These are phyloP conservation scores for Arachis stenosperma DNA, from an alignment of 306 rosid genomes.

Conservation along the genomic window DNA sequence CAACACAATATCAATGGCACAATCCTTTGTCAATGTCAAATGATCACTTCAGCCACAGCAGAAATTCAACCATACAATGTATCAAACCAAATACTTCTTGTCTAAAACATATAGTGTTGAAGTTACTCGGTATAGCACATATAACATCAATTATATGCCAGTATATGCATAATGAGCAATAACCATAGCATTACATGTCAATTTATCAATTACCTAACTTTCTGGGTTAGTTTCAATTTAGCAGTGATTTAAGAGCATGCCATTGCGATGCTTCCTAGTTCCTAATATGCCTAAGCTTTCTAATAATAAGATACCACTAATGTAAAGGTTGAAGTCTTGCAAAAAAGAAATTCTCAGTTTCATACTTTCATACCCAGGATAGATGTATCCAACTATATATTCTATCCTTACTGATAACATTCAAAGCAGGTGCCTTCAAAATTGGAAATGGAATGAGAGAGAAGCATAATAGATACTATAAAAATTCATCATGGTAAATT, in stretches of 20 bases:
- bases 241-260: constrained; percentile 17
- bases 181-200: constrained; percentile 17
- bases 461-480: too few species aligned
- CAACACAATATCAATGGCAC: constrained; percentile 41
- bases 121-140: background rate
- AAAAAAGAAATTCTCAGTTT: too few species aligned
- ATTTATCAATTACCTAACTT: constrained; percentile 15
- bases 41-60: constrained; percentile 26
- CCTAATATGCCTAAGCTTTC: constrained; percentile 9
- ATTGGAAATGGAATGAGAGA: too few species aligned
- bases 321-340: too few species aligned
- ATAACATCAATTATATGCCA: constrained; percentile 2
- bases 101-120: constrained; percentile 7
- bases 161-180: background rate
- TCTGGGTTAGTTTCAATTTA: constrained; percentile 16
- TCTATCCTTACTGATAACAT: too few species aligned
- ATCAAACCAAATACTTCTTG: constrained; percentile 18
- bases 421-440: too few species aligned
- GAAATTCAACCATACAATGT: constrained; percentile 24
- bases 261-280: constrained; percentile 3
- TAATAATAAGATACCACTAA: background rate
- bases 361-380: too few species aligned
- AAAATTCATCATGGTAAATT: too few species aligned
- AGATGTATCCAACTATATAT: too few species aligned
- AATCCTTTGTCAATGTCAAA: constrained; percentile 33